Conservation (phyloP, 495 filamentous ascomycete genomes). For the Hyaloscypha variabilis region DNA sequence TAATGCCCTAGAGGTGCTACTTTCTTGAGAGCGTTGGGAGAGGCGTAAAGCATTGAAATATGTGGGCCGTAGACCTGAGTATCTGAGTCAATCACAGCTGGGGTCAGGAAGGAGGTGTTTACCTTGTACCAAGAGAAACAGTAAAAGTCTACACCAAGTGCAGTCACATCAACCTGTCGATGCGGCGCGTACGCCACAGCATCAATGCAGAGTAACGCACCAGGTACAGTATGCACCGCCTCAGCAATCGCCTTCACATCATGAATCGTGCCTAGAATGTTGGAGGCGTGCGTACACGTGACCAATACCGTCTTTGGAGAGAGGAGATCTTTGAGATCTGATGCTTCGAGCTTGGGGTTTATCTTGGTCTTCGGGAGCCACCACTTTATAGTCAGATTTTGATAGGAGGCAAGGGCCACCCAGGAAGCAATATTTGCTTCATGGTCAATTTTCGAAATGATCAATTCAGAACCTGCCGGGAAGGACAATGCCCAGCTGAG, state of each 20-base stretch:
- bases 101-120: background rate
- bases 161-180: constrained; percentile 64
- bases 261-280: constrained; percentile 72
- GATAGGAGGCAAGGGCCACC: constrained; percentile 60
- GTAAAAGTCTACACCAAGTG: constrained; percentile 71
- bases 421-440: constrained; percentile 73
- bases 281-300: constrained; percentile 68
- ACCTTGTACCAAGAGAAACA: constrained; percentile 77
- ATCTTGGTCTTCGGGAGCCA: constrained; percentile 53
- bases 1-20: constrained; percentile 63
- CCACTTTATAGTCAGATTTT: constrained; percentile 65
- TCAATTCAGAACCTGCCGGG: constrained; percentile 60
- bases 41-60: constrained; percentile 67
- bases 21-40: constrained; percentile 45
- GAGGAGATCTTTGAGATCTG: constrained; percentile 56
- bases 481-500: constrained; percentile 63
- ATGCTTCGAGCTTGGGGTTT: constrained; percentile 57
- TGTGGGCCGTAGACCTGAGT: constrained; percentile 72
- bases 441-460: constrained; percentile 70
- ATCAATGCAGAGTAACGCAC: constrained; percentile 52
- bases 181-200: constrained; percentile 75
- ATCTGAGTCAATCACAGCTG: background rate
- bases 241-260: constrained; percentile 58
- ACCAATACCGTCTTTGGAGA: constrained; percentile 63
- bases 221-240: constrained; percentile 50